Percentiles rank a stretch among this genome's conserved stretches.
These are phyloP conservation scores for Termitomyces sp. DNA, from an alignment of 768 basidiomycete genomes.

Conservation along the genomic window DNA sequence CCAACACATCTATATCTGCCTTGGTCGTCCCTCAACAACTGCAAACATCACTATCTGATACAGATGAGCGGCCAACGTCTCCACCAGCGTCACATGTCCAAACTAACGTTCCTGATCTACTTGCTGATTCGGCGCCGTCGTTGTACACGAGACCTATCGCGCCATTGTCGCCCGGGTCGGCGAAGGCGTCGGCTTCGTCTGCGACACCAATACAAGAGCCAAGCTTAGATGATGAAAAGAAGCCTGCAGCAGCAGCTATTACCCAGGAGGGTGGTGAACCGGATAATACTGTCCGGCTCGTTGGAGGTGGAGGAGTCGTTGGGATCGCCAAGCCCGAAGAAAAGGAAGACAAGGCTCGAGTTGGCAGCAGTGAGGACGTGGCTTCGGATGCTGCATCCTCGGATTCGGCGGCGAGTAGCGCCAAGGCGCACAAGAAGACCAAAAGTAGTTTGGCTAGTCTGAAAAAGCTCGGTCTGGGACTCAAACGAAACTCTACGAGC, in stretches of 20 bases:
- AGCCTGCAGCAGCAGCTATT: not conserved
- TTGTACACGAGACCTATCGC: constrained; percentile 36
- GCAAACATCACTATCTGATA: not conserved
- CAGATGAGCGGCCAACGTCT: constrained; percentile 9
- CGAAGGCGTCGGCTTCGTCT: constrained; percentile 10
- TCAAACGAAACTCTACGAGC: constrained; percentile 48
- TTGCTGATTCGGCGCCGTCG: constrained; percentile 40
- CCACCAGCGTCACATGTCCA: constrained; percentile 9
- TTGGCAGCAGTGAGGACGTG: constrained; percentile 15
- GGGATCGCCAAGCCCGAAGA: constrained; percentile 31
- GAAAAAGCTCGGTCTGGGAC: constrained; percentile 52
- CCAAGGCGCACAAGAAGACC: constrained; percentile 50
- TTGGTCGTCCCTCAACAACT: not conserved
- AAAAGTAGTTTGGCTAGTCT: constrained; percentile 54
- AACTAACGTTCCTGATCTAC: constrained; percentile 44
- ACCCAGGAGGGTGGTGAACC: constrained; percentile 20
- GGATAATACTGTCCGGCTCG: constrained; percentile 51
- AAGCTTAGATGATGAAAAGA: not conserved
- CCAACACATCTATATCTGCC: constrained; percentile 1
- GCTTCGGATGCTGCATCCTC: constrained; percentile 35
- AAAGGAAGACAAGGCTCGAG: constrained; percentile 25
- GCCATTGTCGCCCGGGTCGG: constrained; percentile 22
- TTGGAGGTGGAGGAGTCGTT: constrained; percentile 51
- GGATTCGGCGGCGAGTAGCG: constrained; percentile 14
- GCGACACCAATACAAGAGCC: constrained; percentile 6